These are phyloP conservation scores for Syncephalis plumigaleata DNA, from an alignment of 371 early-diverging fungal species.

Conservation along the genomic window DNA sequence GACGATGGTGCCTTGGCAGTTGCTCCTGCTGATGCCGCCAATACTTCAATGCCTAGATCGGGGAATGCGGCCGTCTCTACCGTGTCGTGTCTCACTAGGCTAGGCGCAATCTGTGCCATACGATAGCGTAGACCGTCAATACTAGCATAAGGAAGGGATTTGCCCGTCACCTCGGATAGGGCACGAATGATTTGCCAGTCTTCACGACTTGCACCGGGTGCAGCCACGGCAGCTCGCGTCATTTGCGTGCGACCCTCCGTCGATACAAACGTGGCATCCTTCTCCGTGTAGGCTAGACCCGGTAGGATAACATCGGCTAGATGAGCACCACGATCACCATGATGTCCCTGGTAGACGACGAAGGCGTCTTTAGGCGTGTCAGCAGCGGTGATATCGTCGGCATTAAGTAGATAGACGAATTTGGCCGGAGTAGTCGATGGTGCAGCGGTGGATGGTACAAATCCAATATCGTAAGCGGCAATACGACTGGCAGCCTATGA, in stretches of 20 bases:
- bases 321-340: slow-evolving; percentile 91
- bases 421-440: slow-evolving; percentile 25
- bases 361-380: slow-evolving; percentile 83
- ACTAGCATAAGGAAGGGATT: slow-evolving; percentile 80
- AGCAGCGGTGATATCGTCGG: slow-evolving; percentile 60
- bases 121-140: slow-evolving; percentile 62
- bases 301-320: slow-evolving; percentile 92
- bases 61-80: slow-evolving; percentile 36
- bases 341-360: slow-evolving; percentile 97
- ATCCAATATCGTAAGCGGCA: slow-evolving; percentile 86
- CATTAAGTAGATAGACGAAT: slow-evolving; percentile 83
- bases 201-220: slow-evolving; percentile 84
- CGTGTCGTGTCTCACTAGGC: slow-evolving; percentile 54
- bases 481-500: slow-evolving; percentile 52
- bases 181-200: slow-evolving; percentile 98
- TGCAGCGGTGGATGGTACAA: slow-evolving; percentile 33
- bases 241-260: slow-evolving; percentile 89
- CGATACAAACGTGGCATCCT: slow-evolving; percentile 86
- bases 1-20: slow-evolving; percentile 14
- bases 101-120: slow-evolving; percentile 73
- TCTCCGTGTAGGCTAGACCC: slow-evolving; percentile 94
- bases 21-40: slow-evolving; percentile 25
- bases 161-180: slow-evolving; percentile 76
- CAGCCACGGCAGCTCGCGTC: slow-evolving; percentile 82
- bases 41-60: slow-evolving; percentile 37